Base-by-base conservation (phyloP, 2,329 filamentous ascomycete species). In the Pyrenochaeta sp. region DNA sequence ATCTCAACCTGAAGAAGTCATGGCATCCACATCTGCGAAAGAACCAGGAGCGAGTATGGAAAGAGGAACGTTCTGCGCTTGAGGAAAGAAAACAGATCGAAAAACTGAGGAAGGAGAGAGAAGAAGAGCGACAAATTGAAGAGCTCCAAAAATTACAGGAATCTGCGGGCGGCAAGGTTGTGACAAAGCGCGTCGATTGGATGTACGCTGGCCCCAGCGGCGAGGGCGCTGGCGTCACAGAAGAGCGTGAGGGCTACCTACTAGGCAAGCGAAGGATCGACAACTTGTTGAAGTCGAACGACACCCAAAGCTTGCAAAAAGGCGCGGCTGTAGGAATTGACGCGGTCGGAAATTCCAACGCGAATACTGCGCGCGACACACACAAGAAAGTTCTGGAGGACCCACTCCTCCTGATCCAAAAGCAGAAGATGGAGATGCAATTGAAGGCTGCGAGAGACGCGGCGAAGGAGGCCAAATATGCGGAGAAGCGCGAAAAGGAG, bases 61-160 rank as follows among this genome's bases (percentile, higher is more conserved):
- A 94, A 61, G 91, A 96, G 78, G 93, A 98, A 75, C 90, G 95
- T 77, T 91, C 92, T 66, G 95, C 94, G 3, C 87, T 99, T 12
- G 92, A 95, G 52, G 95, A 99, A 83, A 90, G 95, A 79, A 98
- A 98, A 77, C 90, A 91, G 67, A 96, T 93, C 61, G 92, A 96
- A 57, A 91, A 95, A 72, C 89, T 96, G 61, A 88, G 93, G 72
- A 93, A 96, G 72, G 95, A 99, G 79, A 89, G 96, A 65, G 92
- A 93, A 67, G 93, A 98, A 77, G 96, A 99, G 81, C 89, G 93
- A 46, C 89, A 91, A 47, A 91, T 97, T 66, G 92, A 97, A 77
- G 93, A 98, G 77, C 87, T 98, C 1, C 91, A 97, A 77, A 87
- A 89, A 51, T 86, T 98, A 66, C 92, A 97, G 55, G 95, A 97